Conservation (phyloP, 805 yeast genomes). For the Saccharomycopsis guyanensis region DNA sequence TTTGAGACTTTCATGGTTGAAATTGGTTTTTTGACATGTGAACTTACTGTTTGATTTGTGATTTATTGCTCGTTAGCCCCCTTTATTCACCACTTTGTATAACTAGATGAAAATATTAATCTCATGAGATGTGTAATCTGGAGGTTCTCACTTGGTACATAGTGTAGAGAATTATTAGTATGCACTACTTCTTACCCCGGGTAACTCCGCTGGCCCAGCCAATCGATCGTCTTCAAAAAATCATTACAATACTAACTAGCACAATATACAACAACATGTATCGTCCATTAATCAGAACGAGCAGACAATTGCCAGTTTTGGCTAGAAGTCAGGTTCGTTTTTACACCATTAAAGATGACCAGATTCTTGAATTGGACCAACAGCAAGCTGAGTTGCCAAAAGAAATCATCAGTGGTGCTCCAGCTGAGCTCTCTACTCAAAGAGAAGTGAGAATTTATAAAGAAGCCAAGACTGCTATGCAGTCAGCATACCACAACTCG, state of each 20-base stretch:
- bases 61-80: no score
- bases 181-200: no score
- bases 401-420: constrained; percentile 73
- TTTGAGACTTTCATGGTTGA: no score
- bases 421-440: constrained; percentile 45
- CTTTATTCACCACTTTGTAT: no score
- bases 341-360: constrained; percentile 3
- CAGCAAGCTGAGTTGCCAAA: constrained; percentile 33
- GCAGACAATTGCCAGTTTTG: not conserved
- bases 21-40: no score
- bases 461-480: constrained; percentile 76
- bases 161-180: no score
- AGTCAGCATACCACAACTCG: constrained; percentile 45
- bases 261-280: not conserved
- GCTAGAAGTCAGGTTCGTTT: not conserved
- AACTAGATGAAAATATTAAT: no score
- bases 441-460: constrained; percentile 72
- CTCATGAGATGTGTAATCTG: no score
- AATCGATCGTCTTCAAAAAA: not conserved
- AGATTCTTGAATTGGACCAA: constrained; percentile 15
- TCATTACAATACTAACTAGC: not conserved
- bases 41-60: no score
- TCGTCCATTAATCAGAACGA: not conserved
- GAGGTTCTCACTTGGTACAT: no score
- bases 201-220: no score